Percentiles rank a stretch among this genome's conserved stretches.
Conservation (phyloP, 2,329 filamentous ascomycete species). For the Parastagonospora avenae region DNA sequence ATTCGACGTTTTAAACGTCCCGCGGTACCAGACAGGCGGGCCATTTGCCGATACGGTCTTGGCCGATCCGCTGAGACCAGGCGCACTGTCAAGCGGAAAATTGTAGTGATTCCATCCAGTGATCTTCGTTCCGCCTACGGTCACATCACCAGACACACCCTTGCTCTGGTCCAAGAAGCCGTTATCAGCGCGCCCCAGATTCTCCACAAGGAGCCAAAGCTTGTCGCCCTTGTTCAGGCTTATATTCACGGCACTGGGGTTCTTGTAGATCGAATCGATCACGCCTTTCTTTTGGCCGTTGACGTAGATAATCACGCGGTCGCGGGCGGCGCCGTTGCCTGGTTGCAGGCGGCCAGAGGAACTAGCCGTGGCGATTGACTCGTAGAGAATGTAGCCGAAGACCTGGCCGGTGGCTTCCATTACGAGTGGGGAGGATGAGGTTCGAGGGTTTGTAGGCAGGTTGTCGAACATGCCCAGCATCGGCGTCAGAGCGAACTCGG, state of each 20-base stretch:
- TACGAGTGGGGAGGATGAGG: constrained; percentile 36
- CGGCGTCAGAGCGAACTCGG: constrained; percentile 48
- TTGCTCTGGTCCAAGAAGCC: constrained; percentile 51
- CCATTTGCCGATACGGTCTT: not conserved
- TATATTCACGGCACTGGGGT: constrained; percentile 48
- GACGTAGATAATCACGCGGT: constrained; percentile 56
- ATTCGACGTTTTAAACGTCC: constrained; percentile 16
- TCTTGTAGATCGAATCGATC: constrained; percentile 54
- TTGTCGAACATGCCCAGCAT: constrained; percentile 47
- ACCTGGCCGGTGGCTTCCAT: constrained; percentile 56
- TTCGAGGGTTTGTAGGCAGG: constrained; percentile 19
- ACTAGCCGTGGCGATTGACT: constrained; percentile 36
- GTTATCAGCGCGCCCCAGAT: constrained; percentile 56
- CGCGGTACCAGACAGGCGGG: constrained; percentile 23
- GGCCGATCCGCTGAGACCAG: not conserved
- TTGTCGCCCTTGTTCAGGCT: constrained; percentile 48
- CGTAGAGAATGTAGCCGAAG: constrained; percentile 54
- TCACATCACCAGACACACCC: constrained; percentile 53
- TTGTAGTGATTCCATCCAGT: constrained; percentile 50
- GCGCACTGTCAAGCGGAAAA: constrained; percentile 37
- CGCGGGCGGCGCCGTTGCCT: constrained; percentile 51
- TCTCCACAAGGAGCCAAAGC: constrained; percentile 56
- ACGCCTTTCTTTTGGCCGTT: constrained; percentile 51
- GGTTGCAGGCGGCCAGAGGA: constrained; percentile 45
- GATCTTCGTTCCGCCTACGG: constrained; percentile 42